These are phyloP conservation scores for Fragaria ananassa DNA, from an alignment of 306 rosid species.

Conservation along the genomic window DNA sequence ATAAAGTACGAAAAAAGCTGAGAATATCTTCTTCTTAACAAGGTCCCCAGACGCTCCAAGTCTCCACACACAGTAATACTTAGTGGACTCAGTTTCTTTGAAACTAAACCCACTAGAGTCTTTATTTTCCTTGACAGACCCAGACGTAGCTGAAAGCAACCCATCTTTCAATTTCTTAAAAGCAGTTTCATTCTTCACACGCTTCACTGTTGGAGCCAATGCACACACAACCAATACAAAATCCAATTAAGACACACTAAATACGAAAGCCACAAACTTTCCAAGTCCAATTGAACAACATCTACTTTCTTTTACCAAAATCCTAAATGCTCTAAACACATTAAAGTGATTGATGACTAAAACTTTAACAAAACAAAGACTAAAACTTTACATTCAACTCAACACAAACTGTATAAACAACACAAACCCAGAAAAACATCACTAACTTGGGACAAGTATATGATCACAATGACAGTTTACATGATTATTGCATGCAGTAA, in stretches of 20 bases:
- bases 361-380: background rate
- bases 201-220: slow-evolving; percentile 33
- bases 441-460: background rate
- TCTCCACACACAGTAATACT: slow-evolving; percentile 68
- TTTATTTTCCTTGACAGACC: slow-evolving; percentile 33
- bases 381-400: background rate
- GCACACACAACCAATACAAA: slow-evolving; percentile 36
- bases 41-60: slow-evolving; percentile 95
- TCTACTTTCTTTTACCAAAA: background rate
- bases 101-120: slow-evolving; percentile 25
- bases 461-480: too few species aligned
- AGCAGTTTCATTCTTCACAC: slow-evolving; percentile 40
- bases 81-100: slow-evolving; percentile 41
- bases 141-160: slow-evolving; percentile 29
- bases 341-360: background rate
- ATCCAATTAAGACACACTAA: background rate
- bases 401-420: background rate
- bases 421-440: background rate
- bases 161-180: slow-evolving; percentile 43
- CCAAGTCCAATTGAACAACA: background rate
- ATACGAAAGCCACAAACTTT: background rate
- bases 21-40: slow-evolving; percentile 91
- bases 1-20: slow-evolving; percentile 85
- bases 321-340: background rate
- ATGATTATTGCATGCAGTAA: too few species aligned